A percentile compares a stretch with the other conserved stretches of the same genome.
Evolutionary conservation across 2,329 filamentous ascomycete species (phyloP).

Genomic region (Penicillium aurantiogriseum): DNA sequence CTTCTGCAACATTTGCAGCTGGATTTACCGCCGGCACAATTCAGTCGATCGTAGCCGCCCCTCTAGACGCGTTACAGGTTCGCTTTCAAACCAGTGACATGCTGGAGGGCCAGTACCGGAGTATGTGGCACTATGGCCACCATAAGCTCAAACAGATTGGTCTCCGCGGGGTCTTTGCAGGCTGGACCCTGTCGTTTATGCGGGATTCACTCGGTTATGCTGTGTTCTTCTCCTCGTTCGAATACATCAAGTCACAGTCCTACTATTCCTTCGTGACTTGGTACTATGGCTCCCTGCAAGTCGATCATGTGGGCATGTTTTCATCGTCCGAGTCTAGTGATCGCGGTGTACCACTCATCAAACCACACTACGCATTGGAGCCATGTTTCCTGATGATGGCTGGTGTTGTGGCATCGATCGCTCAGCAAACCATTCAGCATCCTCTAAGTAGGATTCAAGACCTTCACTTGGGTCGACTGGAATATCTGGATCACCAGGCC

Average conservation of each 20-base stretch:
- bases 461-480: conserved; percentile 59
- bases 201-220: conserved; percentile 62
- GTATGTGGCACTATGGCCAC: conserved; percentile 62
- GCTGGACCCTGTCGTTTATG: conserved; percentile 59
- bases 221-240: conserved; percentile 63
- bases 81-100: conserved; percentile 61
- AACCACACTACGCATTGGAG: conserved; percentile 63
- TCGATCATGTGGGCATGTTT: conserved; percentile 29
- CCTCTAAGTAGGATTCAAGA: conserved; percentile 60
- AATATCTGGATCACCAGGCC: conserved; percentile 57
- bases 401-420: conserved; percentile 57
- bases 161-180: conserved; percentile 60
- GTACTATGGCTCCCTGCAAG: conserved; percentile 52
- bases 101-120: conserved; percentile 58
- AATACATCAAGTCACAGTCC: conserved; percentile 61
- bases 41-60: conserved; percentile 62
- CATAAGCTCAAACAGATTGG: conserved; percentile 61
- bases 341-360: conserved; percentile 49
- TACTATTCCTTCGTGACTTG: conserved; percentile 62
- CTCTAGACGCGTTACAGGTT: conserved; percentile 62
- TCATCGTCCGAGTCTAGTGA: conserved; percentile 28
- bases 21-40: conserved; percentile 59
- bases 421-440: conserved; percentile 59
- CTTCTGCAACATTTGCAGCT: conserved; percentile 55
- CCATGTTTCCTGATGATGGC: conserved; percentile 61